Percentiles rank a stretch among this genome's conserved stretches.
Conservation (phyloP, 768 basidiomycete genomes). For the Mycena kentingensis region DNA sequence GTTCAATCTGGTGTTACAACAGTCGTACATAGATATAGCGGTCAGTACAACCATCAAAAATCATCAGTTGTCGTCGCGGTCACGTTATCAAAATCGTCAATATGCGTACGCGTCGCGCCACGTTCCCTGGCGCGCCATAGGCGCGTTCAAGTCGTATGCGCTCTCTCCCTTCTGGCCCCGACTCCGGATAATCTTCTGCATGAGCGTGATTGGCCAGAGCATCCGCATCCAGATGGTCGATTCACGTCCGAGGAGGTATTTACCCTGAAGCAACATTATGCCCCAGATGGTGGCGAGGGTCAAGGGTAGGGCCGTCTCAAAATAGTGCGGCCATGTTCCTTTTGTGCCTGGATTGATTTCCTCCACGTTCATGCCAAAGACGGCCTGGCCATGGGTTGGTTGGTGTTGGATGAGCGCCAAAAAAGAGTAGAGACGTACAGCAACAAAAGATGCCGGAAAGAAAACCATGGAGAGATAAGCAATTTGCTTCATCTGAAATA, state of each 20-base stretch:
- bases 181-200: neutral
- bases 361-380: slow-evolving; percentile 62
- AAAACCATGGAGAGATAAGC: slow-evolving; percentile 66
- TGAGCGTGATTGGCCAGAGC: slow-evolving; percentile 38
- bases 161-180: neutral
- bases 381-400: slow-evolving; percentile 38
- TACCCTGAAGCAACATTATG: slow-evolving; percentile 55
- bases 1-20: neutral
- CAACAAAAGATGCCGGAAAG: slow-evolving; percentile 56
- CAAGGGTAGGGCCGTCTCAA: slow-evolving; percentile 45
- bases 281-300: slow-evolving; percentile 57
- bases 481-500: slow-evolving; percentile 53
- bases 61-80: no score
- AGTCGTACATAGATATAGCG: neutral
- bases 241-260: slow-evolving; percentile 34
- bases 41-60: no score
- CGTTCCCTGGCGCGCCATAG: neutral
- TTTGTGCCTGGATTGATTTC: slow-evolving; percentile 40
- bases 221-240: slow-evolving; percentile 36
- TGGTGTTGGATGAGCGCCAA: neutral
- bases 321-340: slow-evolving; percentile 45
- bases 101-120: neutral
- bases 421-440: slow-evolving; percentile 37
- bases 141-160: neutral
- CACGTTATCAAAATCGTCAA: no score